Base-by-base conservation (phyloP, 2,329 filamentous ascomycete species). In the Thelonectria discophora region DNA sequence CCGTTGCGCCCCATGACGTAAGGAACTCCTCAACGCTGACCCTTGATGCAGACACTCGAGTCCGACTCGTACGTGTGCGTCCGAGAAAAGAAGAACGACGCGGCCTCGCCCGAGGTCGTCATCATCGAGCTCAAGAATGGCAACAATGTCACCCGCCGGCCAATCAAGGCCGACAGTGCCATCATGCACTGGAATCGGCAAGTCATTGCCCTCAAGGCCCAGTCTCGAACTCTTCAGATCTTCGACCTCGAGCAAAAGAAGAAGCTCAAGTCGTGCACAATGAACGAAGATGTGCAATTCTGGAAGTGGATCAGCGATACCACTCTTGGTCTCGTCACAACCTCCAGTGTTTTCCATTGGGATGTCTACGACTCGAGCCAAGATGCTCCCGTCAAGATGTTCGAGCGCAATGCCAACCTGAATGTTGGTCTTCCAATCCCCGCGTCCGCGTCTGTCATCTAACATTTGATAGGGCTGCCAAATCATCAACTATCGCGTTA, bases 401-500 rank as follows among this genome's bases (percentile, higher is more conserved):
- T 98, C 76, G 94, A 98, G 77, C 91, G 95, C 73, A 95, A 97
- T 75, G 86, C 90, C 69, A 97, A 97, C 76, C 87, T 99, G 58
- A 87, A 86, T 72, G 93, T 95, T 84, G 70, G 90, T 83, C 40
- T 49, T 34, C 53, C 32, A 10, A 34, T 10, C 21, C 13, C n/a
- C 15, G 20, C 18, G 40, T 13, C 57, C 20, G 15, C 3, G 24
- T 48, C 13, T 27, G 46, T 30, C 34, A 10, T 65, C 71, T 73
- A 62, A 70, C 63, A 56, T 37, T 34, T 15, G 13, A 59, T 72
- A 96, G 92, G 91, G 90, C 68, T 96, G 93, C 80, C 95, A 99
- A 87, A 99, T 99, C 79, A 99, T 99, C 87, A 99, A 98, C 83
- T 99, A 99, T 82, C 93, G 94, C 70, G 92, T 96, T 71, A 97